These are phyloP conservation scores for Pisolithus albus DNA, from an alignment of 768 basidiomycete genomes.

Conservation along the genomic window DNA sequence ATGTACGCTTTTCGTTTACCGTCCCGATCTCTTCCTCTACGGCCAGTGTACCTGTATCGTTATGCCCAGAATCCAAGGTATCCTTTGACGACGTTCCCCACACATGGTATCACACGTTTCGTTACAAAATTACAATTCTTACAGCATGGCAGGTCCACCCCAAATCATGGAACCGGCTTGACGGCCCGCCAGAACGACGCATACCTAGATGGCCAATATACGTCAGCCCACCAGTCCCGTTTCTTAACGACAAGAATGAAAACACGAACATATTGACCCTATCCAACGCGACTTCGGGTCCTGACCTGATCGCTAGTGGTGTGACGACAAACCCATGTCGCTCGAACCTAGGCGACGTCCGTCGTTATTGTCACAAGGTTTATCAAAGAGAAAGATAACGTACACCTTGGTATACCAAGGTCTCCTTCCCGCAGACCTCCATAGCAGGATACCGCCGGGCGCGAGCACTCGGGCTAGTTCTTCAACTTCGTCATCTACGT, in stretches of 20 bases:
- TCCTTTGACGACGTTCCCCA: too few relatives aligned
- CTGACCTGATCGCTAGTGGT: slow-evolving; percentile 46
- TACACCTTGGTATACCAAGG: slow-evolving; percentile 61
- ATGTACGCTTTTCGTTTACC: too few relatives aligned
- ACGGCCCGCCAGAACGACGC: slow-evolving; percentile 27
- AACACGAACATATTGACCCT: slow-evolving; percentile 59
- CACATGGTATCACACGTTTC: too few relatives aligned
- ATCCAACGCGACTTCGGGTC: slow-evolving; percentile 46
- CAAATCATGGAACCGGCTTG: slow-evolving; percentile 5
- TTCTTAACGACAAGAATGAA: neutral
- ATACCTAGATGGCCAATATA: slow-evolving; percentile 15
- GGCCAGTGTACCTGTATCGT: too few relatives aligned
- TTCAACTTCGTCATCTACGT: slow-evolving; percentile 45
- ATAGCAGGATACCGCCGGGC: slow-evolving; percentile 55
- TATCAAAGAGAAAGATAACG: slow-evolving; percentile 2
- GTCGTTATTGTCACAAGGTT: neutral
- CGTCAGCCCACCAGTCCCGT: neutral
- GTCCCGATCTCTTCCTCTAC: too few relatives aligned
- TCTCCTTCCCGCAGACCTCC: slow-evolving; percentile 54
- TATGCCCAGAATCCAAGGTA: too few relatives aligned
- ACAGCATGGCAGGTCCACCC: too few relatives aligned
- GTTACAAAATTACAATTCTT: too few relatives aligned
- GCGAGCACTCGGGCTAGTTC: slow-evolving; percentile 53
- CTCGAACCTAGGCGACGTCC: slow-evolving; percentile 34
- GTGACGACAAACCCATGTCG: slow-evolving; percentile 47